These are phyloP conservation scores for Pythium rhizo-oryzae DNA, from an alignment of 352 stramenopile species.

Conservation along the genomic window DNA sequence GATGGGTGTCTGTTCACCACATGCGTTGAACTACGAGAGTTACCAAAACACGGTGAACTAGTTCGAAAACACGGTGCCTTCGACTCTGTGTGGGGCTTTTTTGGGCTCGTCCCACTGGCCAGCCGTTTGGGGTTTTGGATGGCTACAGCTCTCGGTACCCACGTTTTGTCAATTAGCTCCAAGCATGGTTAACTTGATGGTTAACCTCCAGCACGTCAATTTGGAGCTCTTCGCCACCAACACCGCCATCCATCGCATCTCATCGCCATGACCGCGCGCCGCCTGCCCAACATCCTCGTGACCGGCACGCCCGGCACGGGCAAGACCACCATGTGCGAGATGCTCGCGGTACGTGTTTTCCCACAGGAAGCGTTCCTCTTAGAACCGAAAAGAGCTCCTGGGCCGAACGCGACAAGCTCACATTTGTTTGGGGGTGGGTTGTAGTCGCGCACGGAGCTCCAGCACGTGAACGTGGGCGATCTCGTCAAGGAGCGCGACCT, in stretches of 20 bases:
- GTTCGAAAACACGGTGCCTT: background rate
- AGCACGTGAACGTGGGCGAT: slow-evolving; percentile 96
- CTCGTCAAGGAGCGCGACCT: slow-evolving; percentile 87
- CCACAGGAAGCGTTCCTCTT: background rate
- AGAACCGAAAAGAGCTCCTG: background rate
- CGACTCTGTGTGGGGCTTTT: background rate
- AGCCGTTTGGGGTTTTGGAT: slow-evolving; percentile 16
- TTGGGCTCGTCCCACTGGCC: background rate
- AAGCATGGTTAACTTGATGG: slow-evolving; percentile 4
- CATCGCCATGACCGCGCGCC: slow-evolving; percentile 27
- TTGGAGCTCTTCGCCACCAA: background rate
- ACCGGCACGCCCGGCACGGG: slow-evolving; percentile 97
- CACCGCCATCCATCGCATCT: background rate
- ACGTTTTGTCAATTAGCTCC: slow-evolving; percentile 14
- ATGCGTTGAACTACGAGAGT: slow-evolving; percentile 4
- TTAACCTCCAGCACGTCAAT: background rate
- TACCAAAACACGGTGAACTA: background rate
- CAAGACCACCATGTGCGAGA: slow-evolving; percentile 94
- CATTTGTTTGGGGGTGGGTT: slow-evolving; percentile 16
- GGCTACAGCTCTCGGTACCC: slow-evolving; percentile 2
- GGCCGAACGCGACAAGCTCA: background rate
- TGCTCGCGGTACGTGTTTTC: slow-evolving; percentile 74
- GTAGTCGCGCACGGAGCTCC: slow-evolving; percentile 59
- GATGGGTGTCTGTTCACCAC: background rate
- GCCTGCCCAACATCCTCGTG: slow-evolving; percentile 95